Evolutionary conservation across 1,139 yeast genomes (phyloP), one percentile per base, ranked within the genome.

Genomic region (Pichia cactophila): DNA sequence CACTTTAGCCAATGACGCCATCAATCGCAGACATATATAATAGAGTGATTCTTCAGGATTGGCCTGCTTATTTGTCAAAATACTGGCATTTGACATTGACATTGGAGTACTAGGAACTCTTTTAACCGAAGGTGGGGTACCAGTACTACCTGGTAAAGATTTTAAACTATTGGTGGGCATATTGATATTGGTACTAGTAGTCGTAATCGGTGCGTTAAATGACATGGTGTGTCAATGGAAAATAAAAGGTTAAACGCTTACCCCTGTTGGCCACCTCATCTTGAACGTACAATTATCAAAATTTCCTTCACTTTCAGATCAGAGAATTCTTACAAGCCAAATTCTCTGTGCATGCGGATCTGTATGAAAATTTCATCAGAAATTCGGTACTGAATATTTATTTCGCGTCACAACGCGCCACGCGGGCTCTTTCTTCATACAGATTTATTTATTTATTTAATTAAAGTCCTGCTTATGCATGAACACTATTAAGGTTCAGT

Each of bases 11-110:
- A 90, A 70, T 52, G 86, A 71, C 51, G 69, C 72, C 62, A 80
- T 76, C 52, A 89, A 70, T 17, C 72, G 69, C 40, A 75, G 67
- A 62, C 96, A 85, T 50, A 86, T 78, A 63, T 83, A 85, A 66
- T 78, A 88, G 40, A 90, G 70, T 44, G 95, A 90, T 54, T 84
- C 89, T 51, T 75, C 73, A 26, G 82, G 78, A 26, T 75, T 69
- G n/a, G 86, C 86, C 52, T 75, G 77, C 55, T 76, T 74, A 66
- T 86, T 86, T 76, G 86, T 73, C 17, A 74, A 64, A 59, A 70
- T 61, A 47, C 60, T 64, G 49, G 70, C 70, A 45, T 66, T 68
- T 48, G 64, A 70, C 50, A 73, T 64, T 14, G 81, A 70, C 50
- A 74, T 63, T 14, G 81, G 81, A 33, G 75, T 81, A 50, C 61